Evolutionary conservation across 371 early-diverging fungal species (phyloP).

Genomic region (Apophysomyces variabilis): DNA sequence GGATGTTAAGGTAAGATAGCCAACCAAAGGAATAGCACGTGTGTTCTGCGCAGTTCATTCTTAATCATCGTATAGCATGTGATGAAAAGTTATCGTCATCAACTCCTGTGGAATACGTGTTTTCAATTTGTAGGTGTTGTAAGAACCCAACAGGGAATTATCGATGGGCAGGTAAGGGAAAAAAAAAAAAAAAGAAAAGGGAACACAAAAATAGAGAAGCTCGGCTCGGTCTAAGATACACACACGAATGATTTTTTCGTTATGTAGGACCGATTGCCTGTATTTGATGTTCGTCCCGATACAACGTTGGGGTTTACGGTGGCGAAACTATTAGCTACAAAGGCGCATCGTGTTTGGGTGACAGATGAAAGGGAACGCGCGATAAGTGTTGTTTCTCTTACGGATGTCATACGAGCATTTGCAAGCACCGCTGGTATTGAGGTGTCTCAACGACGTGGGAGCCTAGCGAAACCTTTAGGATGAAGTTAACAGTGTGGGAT

Average conservation of each 20-base stretch:
- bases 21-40: background rate
- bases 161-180: constrained; percentile 51
- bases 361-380: constrained; percentile 57
- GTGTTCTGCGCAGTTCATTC: constrained; percentile 1
- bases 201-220: background rate
- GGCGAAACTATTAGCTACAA: constrained; percentile 80
- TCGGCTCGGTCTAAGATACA: too few species aligned
- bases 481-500: background rate
- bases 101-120: constrained; percentile 54
- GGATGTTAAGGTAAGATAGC: constrained; percentile 59
- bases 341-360: constrained; percentile 86
- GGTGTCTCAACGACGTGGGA: background rate
- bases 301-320: constrained; percentile 72
- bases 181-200: background rate
- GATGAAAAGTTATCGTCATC: constrained; percentile 48
- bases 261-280: constrained; percentile 70
- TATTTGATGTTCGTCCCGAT: constrained; percentile 76
- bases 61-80: constrained; percentile 33
- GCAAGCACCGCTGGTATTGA: constrained; percentile 14
- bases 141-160: constrained; percentile 52
- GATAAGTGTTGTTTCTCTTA: constrained; percentile 74
- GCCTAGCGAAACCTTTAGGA: background rate
- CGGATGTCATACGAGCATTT: constrained; percentile 71
- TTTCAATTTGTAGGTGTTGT: constrained; percentile 58
- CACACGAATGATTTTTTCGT: background rate